These are phyloP conservation scores for Linderina pennispora DNA, from an alignment of 192 early-diverging fungal genomes.

Conservation along the genomic window DNA sequence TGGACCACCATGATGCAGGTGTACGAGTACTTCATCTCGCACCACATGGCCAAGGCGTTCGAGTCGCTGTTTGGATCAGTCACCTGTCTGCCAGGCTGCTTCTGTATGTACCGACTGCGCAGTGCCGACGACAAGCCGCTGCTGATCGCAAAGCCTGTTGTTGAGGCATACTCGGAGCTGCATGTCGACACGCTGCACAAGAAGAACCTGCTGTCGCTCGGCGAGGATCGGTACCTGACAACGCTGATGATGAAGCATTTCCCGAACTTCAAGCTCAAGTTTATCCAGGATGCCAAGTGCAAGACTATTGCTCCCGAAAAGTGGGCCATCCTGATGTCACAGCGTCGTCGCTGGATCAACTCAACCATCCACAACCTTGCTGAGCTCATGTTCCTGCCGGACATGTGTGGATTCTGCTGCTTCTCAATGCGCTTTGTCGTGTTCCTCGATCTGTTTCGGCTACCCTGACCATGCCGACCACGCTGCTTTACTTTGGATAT, in stretches of 20 bases:
- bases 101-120: constrained; percentile 74
- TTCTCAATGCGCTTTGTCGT: constrained; percentile 94
- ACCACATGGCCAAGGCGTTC: constrained; percentile 82
- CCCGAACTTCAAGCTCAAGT: constrained; percentile 81
- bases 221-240: constrained; percentile 93
- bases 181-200: constrained; percentile 87
- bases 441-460: constrained; percentile 80
- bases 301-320: constrained; percentile 80
- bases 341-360: constrained; percentile 98
- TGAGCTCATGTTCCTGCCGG: constrained; percentile 77
- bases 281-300: constrained; percentile 77
- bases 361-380: constrained; percentile 96
- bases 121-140: constrained; percentile 55
- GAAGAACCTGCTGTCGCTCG: constrained; percentile 89
- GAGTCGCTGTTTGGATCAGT: constrained; percentile 70
- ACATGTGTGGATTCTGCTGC: constrained; percentile 90
- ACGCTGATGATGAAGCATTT: constrained; percentile 94
- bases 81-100: constrained; percentile 74
- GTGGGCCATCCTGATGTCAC: constrained; percentile 78
- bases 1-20: constrained; percentile 95
- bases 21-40: constrained; percentile 80
- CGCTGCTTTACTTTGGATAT: constrained; percentile 67
- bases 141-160: constrained; percentile 66
- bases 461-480: constrained; percentile 62
- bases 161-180: constrained; percentile 80